Evolutionary conservation across 257 asterid genomes (phyloP).

Genomic region (Gardenia jasminoides): DNA sequence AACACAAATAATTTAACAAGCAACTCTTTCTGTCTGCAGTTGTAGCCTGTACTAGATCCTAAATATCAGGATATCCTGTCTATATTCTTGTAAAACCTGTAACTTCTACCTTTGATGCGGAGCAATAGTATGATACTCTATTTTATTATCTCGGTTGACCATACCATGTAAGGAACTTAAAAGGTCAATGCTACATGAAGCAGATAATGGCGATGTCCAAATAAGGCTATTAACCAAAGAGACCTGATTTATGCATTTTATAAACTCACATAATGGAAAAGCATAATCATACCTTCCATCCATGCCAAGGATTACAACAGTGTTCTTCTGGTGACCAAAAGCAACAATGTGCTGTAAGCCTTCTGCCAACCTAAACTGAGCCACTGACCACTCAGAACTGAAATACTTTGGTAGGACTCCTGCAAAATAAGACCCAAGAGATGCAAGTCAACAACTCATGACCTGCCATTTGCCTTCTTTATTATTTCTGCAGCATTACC

Average conservation of each 20-base stretch:
- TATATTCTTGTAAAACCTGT: neutral
- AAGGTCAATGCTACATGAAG: neutral
- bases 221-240: neutral
- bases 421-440: conserved; percentile 26
- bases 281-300: conserved; percentile 71
- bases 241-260: no score
- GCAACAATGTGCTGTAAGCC: conserved; percentile 76
- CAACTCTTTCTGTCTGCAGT: neutral
- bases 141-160: neutral
- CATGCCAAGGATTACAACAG: conserved; percentile 82
- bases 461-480: no score
- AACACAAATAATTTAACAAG: neutral
- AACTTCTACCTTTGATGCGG: neutral
- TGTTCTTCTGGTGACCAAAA: conserved; percentile 86
- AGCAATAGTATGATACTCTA: neutral
- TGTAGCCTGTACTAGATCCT: neutral
- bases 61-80: neutral
- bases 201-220: neutral
- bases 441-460: neutral
- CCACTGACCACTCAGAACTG: conserved; percentile 98
- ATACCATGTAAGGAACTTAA: neutral
- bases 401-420: conserved; percentile 91
- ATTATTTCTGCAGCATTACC: neutral
- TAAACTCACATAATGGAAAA: neutral
- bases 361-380: conserved; percentile 87